These are phyloP conservation scores for Linnemannia elongata DNA, from an alignment of 192 early-diverging fungal species.

Conservation along the genomic window DNA sequence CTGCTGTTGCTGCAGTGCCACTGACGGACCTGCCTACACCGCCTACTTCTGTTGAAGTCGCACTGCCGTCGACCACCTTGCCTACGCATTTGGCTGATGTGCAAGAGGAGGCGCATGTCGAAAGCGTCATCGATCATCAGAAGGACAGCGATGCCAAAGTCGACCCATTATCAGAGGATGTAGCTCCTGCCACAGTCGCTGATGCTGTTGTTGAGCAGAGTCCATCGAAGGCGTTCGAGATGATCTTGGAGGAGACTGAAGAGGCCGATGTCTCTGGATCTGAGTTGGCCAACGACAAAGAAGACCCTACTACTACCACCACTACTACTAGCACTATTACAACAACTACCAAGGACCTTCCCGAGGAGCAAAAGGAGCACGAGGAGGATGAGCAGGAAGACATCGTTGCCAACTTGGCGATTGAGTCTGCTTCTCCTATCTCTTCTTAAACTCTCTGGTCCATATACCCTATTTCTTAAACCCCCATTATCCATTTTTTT, in stretches of 20 bases:
- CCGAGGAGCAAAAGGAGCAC: background rate
- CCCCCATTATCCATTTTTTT: background rate
- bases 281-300: background rate
- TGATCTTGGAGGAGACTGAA: constrained; percentile 40
- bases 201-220: background rate
- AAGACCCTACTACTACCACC: background rate
- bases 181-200: too few species aligned
- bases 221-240: constrained; percentile 10
- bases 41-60: background rate
- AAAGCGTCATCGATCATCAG: background rate
- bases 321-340: background rate
- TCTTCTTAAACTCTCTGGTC: background rate
- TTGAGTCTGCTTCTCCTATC: background rate
- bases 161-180: background rate
- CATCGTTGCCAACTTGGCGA: background rate
- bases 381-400: background rate
- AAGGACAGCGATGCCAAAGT: background rate
- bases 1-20: background rate
- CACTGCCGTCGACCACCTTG: background rate
- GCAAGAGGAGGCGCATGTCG: background rate
- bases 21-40: background rate
- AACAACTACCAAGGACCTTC: background rate
- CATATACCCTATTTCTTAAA: background rate
- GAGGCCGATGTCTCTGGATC: constrained; percentile 2
- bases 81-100: background rate